Evolutionary conservation across 306 rosid species (phyloP).

Genomic region (Cucumis hystrix): DNA sequence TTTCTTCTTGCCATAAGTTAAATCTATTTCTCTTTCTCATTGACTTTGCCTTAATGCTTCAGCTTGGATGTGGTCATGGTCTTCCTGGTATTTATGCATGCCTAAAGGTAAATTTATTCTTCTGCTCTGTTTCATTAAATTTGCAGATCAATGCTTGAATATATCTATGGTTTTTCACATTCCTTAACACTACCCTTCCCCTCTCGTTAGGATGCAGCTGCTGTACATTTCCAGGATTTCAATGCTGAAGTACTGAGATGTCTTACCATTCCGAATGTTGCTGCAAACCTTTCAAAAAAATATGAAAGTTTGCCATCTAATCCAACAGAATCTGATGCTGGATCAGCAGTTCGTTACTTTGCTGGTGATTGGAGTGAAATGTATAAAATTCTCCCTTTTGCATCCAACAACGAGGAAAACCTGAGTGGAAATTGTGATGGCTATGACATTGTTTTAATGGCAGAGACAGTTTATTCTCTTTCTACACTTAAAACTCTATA

Average conservation of each 20-base stretch:
- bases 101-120: conserved; percentile 48
- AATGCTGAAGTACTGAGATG: conserved; percentile 70
- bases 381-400: conserved; percentile 51
- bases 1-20: background rate
- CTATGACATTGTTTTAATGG: conserved; percentile 88
- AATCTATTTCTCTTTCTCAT: background rate
- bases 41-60: conserved; percentile 18
- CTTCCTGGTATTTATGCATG: conserved; percentile 85
- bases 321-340: conserved; percentile 15
- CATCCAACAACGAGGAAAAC: conserved; percentile 13
- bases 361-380: conserved; percentile 96
- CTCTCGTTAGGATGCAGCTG: conserved; percentile 55
- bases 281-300: conserved; percentile 34
- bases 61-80: conserved; percentile 97
- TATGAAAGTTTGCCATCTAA: conserved; percentile 13
- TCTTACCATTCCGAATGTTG: conserved; percentile 71
- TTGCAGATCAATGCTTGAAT: background rate
- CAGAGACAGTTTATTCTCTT: conserved; percentile 83
- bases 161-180: background rate
- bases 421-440: conserved; percentile 15
- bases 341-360: conserved; percentile 44
- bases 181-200: background rate
- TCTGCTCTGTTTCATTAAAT: background rate
- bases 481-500: conserved; percentile 55
- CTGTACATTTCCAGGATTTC: conserved; percentile 89